Evolutionary conservation across 371 early-diverging fungal genomes (phyloP), one percentile per base, ranked within the genome.

Genomic region (Saksenaea vasiformis): DNA sequence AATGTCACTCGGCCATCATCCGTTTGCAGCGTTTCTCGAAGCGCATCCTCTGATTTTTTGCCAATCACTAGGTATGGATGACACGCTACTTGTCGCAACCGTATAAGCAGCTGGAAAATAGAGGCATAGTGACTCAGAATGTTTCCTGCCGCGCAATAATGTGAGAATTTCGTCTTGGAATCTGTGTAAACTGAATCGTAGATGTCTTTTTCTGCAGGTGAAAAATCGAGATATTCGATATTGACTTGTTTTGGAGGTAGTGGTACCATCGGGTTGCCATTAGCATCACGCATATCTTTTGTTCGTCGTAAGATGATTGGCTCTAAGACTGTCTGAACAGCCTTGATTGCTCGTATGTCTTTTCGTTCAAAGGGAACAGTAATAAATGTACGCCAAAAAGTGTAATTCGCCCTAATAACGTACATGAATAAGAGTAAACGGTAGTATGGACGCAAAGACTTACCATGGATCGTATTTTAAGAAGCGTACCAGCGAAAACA

Each of bases 401-500:
- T 75, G 51, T 78, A 85, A 38, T 84, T 81, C 19, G 84, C 60
- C 82, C 72, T 72, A 55, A 47, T 10, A 8, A 7, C 11, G 1
- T 5, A 19, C n/a, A 11, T 59, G 9, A 54, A 27, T 8, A 2
- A 37, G 5, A 44, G 38, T 19, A 17, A 19, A 41, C 5, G 22
- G 8, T 31, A 14, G 5, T 14, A 28, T n/a, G n/a, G 17, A 28
- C 7, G 9, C n/a, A 34, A 24, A 58, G 17, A 35, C 63, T 54
- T 66, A 74, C 86, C 90, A 91, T 14, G 93, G 95, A 44, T 89
- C 86, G 14, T 88, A 73, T 26, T 84, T 83, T 17, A 96, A 77
- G 67, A 93, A 96, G 36, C 87, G 84, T 0, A 95, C 85, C 9
- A 96, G 74, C 5, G 94, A 83, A 79, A 83, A 96, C 7, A 96